Evolutionary conservation across 1,139 yeast species (phyloP), one percentile per base, ranked within the genome.

Genomic region (Yamadazyma kanchanaburiensis): DNA sequence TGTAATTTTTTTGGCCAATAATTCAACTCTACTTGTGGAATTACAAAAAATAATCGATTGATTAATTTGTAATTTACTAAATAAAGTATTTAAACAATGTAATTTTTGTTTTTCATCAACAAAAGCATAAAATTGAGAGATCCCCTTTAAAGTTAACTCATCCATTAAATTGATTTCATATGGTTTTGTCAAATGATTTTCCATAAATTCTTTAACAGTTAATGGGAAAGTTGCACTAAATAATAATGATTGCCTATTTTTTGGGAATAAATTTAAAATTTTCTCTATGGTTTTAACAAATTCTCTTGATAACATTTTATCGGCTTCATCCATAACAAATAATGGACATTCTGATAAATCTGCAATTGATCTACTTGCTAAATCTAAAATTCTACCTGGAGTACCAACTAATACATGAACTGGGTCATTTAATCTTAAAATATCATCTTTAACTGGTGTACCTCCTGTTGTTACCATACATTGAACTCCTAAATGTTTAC

Each of bases 391-490:
- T 70, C 99, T 81, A 49, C 99, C 99, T 4, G 96, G 96, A 28
- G 96, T 88, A 42, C 95, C 96, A 25, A 88, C 96, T 38, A 88
- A 65, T 28, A 88, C 77, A 57, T 88, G 96, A 22, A 88, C 96
- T 5, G 95, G 84, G 33, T 91, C 97, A 51, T 84, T 77, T 50
- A 91, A 73, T 70, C 98, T 83, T 51, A 91, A 63, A 50, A 91
- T 89, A 64, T 91, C 99, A 62, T 91, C 98, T 60, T 85, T 80
- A 47, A 91, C 71, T 35, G 85, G 78, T 28, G 98, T 94, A 55
- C 99, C 99, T 61, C 99, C 99, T 12, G 98, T 91, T 58, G 97
- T 85, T 37, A 91, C 97, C 97, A 94, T 91, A 57, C 94, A 88
- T 55, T 89, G 85, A 44, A 87, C 70, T 21, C 89, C 91, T 59